Evolutionary conservation across 306 rosid species (phyloP), one percentile per base, ranked within the genome.

Genomic region (Rosa chinensis): DNA sequence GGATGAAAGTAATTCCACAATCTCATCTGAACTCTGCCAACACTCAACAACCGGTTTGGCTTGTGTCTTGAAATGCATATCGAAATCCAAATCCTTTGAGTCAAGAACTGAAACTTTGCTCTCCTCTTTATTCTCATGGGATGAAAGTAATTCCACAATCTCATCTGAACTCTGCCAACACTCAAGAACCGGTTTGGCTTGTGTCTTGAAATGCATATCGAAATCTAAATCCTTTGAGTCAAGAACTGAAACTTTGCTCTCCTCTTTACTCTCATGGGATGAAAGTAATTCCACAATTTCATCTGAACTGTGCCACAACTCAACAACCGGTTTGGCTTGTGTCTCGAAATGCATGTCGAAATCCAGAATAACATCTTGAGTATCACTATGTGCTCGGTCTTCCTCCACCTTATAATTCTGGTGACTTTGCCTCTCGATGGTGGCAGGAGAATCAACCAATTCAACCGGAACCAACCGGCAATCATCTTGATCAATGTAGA

Each of bases 401-500:
- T 42, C 86, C 52, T 35, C 86, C 52, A 64, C 85, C 81, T 85
- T 81, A n/a, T 75, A 78, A 69, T 71, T 79, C 12, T 70, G 83
- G 56, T 73, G 84, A 61, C 44, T 81, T 69, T 35, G 85, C 67
- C 63, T 78, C 82, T 78, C 81, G 17, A 18, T 67, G 76, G 79
- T 66, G 2, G 74, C 16, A 16, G 90, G 79, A 64, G 79, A 82
- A 23, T 84, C 91, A n/a, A 85, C 87, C 88, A 88, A 61, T 80
- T 89, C 97, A 70, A 96, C 79, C n/a, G 97, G 99, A 84, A 96
- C 87, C 89, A 96, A 73, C 14, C 86, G 84, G 81, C 92, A 88
- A 80, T 88, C 97, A 45, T 96, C 90, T 25, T 87, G 90, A 72
- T 83, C 92, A 82, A 96, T 89, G 86, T 84, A 89, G 85, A 96